Evolutionary conservation across 345 rosid species (phyloP).

Genomic region (Salix udensis): DNA sequence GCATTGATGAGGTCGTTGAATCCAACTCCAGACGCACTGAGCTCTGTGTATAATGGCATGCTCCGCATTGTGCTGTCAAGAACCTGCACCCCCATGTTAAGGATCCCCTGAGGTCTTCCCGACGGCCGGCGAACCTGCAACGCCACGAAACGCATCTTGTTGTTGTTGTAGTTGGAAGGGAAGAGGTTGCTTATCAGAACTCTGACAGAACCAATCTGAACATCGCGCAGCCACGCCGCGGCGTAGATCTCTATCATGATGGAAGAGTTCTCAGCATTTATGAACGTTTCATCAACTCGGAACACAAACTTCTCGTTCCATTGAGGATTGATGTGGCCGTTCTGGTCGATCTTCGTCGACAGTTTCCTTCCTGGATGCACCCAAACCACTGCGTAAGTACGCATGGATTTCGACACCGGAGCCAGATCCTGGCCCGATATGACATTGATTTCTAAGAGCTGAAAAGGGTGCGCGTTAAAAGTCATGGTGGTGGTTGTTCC

Average conservation of each 20-base stretch:
- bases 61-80: constrained; percentile 66
- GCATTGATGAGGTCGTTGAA: constrained; percentile 19
- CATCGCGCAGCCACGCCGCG: constrained; percentile 82
- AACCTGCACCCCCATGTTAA: constrained; percentile 66
- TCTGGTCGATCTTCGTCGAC: constrained; percentile 65
- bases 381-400: constrained; percentile 80
- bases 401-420: constrained; percentile 66
- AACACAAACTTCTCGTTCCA: constrained; percentile 94
- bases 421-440: constrained; percentile 80
- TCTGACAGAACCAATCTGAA: constrained; percentile 58
- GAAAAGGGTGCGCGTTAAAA: constrained; percentile 29
- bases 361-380: constrained; percentile 62
- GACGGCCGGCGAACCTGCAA: constrained; percentile 68
- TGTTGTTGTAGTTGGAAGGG: constrained; percentile 25
- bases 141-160: constrained; percentile 29
- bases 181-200: constrained; percentile 55
- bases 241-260: constrained; percentile 77
- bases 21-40: constrained; percentile 28
- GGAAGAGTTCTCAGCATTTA: constrained; percentile 49
- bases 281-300: constrained; percentile 60
- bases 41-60: constrained; percentile 67
- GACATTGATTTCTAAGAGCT: constrained; percentile 65
- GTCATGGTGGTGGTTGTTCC: constrained; percentile 11
- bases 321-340: constrained; percentile 54
- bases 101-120: constrained; percentile 82